phyloP scores from a whole-genome alignment of 2,329 filamentous ascomycete species.

The Sporothrix dimorphospora region DNA sequence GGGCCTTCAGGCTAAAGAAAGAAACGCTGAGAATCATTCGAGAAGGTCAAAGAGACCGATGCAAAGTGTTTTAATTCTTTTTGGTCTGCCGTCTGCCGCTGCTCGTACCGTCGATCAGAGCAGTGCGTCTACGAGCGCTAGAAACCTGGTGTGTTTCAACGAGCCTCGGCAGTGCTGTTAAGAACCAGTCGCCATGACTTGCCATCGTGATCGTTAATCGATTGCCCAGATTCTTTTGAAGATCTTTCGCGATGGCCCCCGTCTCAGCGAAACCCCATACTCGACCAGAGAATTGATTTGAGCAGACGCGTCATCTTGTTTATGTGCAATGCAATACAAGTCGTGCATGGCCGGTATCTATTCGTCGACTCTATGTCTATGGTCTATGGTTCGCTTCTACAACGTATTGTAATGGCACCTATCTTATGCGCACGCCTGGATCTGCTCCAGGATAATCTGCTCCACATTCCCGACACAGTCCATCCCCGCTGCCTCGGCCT shows the following conservation, averaged over 20 bases:
- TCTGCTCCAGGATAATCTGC: conserved; percentile 24
- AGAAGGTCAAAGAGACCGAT: not conserved
- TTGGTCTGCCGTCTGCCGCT: no score
- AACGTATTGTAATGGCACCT: no score
- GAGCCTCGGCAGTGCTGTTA: not conserved
- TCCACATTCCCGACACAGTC: conserved; percentile 41
- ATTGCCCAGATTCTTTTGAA: not conserved
- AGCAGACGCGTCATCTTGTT: not conserved
- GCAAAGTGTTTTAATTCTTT: not conserved
- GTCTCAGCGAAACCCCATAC: not conserved
- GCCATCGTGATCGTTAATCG: not conserved
- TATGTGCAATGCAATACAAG: not conserved
- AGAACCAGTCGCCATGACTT: not conserved
- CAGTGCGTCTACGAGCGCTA: not conserved
- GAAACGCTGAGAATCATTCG: no score
- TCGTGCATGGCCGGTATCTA: not conserved
- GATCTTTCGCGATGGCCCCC: not conserved
- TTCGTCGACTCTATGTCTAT: not conserved
- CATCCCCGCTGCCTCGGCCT: conserved; percentile 38
- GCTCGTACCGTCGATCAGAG: not conserved
- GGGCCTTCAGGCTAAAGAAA: not conserved
- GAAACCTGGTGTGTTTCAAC: not conserved
- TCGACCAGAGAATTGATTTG: not conserved
- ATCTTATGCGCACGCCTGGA: not conserved
- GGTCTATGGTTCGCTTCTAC: not conserved